Evolutionary conservation across 495 filamentous ascomycete genomes (phyloP).

Genomic region (Penicillium riverlandense): DNA sequence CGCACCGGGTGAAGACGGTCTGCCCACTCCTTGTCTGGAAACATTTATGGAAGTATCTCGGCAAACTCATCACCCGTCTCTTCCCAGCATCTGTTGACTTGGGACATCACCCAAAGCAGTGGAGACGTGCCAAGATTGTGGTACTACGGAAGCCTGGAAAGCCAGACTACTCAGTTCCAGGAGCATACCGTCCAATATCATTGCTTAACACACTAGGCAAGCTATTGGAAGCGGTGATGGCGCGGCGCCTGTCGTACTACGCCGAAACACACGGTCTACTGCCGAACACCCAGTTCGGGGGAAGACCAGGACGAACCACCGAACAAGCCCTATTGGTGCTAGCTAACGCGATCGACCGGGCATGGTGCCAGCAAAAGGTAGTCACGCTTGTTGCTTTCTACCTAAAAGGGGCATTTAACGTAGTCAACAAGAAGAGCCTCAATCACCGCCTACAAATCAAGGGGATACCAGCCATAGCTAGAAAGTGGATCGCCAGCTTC

Average conservation of each 20-base stretch:
- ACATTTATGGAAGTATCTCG: constrained; percentile 11
- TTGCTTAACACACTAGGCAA: constrained; percentile 16
- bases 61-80: constrained; percentile 6
- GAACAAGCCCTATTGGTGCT: constrained; percentile 14
- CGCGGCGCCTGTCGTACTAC: constrained; percentile 2
- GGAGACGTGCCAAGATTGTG: constrained; percentile 11
- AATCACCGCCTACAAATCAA: no score
- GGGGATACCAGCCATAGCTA: no score
- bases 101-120: no score
- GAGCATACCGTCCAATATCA: constrained; percentile 17
- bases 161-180: constrained; percentile 9
- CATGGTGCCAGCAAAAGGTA: constrained; percentile 10
- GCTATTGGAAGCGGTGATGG: constrained; percentile 12
- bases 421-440: constrained; percentile 1
- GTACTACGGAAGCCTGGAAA: constrained; percentile 18
- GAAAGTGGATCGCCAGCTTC: no score
- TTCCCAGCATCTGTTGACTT: constrained; percentile 10
- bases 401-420: constrained; percentile 15
- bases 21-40: constrained; percentile 18
- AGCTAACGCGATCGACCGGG: constrained; percentile 9
- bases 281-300: constrained; percentile 12
- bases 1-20: constrained; percentile 15
- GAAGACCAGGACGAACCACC: constrained; percentile 6
- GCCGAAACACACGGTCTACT: constrained; percentile 12
- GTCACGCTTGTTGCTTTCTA: constrained; percentile 12